Percentiles rank a stretch among this genome's conserved stretches.
phyloP scores from a whole-genome alignment of 768 basidiomycete species.

The Suillus subaureus region DNA sequence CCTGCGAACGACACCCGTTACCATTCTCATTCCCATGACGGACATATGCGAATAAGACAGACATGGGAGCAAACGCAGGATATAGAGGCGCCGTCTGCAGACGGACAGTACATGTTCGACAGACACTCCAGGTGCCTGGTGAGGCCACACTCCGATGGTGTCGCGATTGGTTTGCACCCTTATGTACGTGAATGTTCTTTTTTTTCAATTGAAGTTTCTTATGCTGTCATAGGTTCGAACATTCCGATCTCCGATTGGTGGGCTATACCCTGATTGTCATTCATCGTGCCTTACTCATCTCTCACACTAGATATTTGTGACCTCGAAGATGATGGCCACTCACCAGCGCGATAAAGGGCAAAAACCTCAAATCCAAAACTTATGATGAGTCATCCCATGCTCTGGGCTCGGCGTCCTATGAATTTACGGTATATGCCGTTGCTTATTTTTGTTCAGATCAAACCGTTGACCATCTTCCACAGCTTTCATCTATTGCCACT shows the following conservation, averaged over 20 bases:
- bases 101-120: slow-evolving; percentile 25
- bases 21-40: slow-evolving; percentile 26
- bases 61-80: slow-evolving; percentile 20
- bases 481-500: background rate
- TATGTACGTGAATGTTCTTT: slow-evolving; percentile 26
- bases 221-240: slow-evolving; percentile 28
- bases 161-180: slow-evolving; percentile 26
- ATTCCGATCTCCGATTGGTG: slow-evolving; percentile 36
- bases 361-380: background rate
- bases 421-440: background rate
- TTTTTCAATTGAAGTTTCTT: background rate
- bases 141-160: slow-evolving; percentile 33
- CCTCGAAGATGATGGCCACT: slow-evolving; percentile 26
- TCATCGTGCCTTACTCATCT: background rate
- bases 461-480: background rate
- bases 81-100: slow-evolving; percentile 11
- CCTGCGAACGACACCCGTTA: slow-evolving; percentile 14
- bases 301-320: slow-evolving; percentile 30
- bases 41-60: slow-evolving; percentile 24
- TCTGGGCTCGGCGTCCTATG: background rate
- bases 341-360: slow-evolving; percentile 21
- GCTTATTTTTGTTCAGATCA: background rate
- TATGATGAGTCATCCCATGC: no score
- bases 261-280: slow-evolving; percentile 4
- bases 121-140: slow-evolving; percentile 29